phyloP scores from a whole-genome alignment of 345 rosid species.

The Murraya koenigii region DNA sequence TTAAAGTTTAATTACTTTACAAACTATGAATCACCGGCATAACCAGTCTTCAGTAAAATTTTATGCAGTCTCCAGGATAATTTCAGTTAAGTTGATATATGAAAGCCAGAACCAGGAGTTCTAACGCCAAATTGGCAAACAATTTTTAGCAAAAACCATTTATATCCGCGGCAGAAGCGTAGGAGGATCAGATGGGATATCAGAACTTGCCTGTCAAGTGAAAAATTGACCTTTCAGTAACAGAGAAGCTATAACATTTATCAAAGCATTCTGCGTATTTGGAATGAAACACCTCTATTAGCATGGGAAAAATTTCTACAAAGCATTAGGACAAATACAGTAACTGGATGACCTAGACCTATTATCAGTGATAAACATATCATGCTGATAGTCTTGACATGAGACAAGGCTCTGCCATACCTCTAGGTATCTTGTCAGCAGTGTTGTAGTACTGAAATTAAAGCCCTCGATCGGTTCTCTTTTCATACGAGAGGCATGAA shows the following conservation, averaged over 20 bases:
- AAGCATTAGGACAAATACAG: not conserved
- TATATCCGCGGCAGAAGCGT: conserved; percentile 50
- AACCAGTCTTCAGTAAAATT: not conserved
- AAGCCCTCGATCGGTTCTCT: conserved; percentile 70
- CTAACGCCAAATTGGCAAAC: not conserved
- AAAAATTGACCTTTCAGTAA: conserved; percentile 4
- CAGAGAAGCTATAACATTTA: not conserved
- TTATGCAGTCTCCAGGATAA: not conserved
- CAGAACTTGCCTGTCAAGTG: conserved; percentile 51
- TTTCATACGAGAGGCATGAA: conserved; percentile 69
- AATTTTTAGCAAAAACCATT: not conserved
- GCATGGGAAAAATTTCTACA: not conserved
- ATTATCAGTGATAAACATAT: not conserved
- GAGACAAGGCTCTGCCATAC: conserved; percentile 30
- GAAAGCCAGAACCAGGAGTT: not conserved
- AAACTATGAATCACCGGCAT: not conserved
- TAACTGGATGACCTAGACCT: not conserved
- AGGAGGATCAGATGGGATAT: conserved; percentile 46
- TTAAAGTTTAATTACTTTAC: not conserved
- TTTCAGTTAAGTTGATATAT: not conserved
- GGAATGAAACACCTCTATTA: not conserved
- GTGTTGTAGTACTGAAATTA: conserved; percentile 73
- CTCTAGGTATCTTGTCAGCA: conserved; percentile 74
- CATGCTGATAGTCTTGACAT: not conserved
- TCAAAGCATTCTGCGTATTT: not conserved